Conservation (phyloP, 2,329 filamentous ascomycete genomes). For the Botrytis pseudocinerea region DNA sequence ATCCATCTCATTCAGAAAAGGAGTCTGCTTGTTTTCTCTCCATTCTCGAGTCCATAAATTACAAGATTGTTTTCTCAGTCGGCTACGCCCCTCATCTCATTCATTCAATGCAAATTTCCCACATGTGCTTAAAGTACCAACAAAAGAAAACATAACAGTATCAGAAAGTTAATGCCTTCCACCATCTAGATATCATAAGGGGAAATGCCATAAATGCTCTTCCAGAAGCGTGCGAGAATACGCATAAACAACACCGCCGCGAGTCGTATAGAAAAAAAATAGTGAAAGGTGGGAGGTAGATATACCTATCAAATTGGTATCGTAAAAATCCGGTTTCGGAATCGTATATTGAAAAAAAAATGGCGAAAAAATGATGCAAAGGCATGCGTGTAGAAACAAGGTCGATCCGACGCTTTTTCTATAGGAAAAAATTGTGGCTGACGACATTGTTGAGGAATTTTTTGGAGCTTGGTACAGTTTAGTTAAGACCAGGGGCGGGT, state of each 20-base stretch:
- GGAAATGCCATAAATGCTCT: constrained; percentile 23
- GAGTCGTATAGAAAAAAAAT: constrained; percentile 2
- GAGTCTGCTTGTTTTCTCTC: background rate
- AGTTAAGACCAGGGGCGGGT: background rate
- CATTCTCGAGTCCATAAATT: constrained; percentile 17
- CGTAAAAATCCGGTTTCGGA: constrained; percentile 5
- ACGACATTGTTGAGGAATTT: too few relatives aligned
- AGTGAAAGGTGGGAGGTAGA: background rate
- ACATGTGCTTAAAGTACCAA: background rate
- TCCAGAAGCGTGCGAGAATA: constrained; percentile 6
- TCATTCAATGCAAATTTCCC: background rate
- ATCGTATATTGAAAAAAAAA: constrained; percentile 11
- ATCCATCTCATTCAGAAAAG: background rate
- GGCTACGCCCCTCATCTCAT: background rate
- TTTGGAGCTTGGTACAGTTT: background rate
- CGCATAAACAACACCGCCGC: background rate
- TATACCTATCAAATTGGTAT: constrained; percentile 20
- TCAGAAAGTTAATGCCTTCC: background rate
- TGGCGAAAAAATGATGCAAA: constrained; percentile 6
- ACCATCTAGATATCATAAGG: constrained; percentile 22
- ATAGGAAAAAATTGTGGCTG: background rate
- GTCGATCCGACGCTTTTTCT: constrained; percentile 12
- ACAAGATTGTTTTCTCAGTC: constrained; percentile 15
- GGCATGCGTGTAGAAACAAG: background rate
- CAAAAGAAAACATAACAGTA: constrained; percentile 3